Percentiles rank a stretch among this genome's conserved stretches.
Evolutionary conservation across 139 green algal genomes (phyloP).

Genomic region (Closterium sp.): DNA sequence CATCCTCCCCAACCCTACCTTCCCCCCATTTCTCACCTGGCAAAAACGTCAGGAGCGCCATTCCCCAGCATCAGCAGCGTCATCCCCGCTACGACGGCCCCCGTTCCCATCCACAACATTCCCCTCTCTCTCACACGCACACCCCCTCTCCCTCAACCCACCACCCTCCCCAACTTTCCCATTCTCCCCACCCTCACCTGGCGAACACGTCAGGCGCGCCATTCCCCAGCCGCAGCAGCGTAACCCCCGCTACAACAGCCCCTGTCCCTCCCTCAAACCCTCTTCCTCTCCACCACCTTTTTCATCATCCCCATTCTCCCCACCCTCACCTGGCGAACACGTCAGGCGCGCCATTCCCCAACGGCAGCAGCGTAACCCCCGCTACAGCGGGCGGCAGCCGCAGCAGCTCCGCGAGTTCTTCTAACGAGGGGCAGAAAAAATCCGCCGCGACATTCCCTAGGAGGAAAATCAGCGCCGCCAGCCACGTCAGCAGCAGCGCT

Average conservation of each 20-base stretch:
- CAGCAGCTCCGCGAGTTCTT: constrained; percentile 45
- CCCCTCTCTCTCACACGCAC: too few species aligned
- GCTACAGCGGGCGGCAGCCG: constrained; percentile 49
- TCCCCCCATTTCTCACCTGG: too few species aligned
- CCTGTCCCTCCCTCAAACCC: too few species aligned
- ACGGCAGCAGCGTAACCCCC: constrained; percentile 59
- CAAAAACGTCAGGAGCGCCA: too few species aligned
- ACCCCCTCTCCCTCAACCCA: too few species aligned
- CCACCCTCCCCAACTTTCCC: too few species aligned
- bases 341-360: constrained; percentile 65
- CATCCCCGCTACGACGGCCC: too few species aligned
- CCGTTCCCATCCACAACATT: too few species aligned
- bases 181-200: neutral
- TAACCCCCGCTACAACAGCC: constrained; percentile 46
- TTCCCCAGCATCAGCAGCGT: too few species aligned
- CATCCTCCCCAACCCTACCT: too few species aligned
- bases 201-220: constrained; percentile 56
- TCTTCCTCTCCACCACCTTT: too few species aligned
- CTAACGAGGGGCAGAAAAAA: constrained; percentile 55
- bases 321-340: constrained; percentile 50
- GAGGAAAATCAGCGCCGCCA: constrained; percentile 55
- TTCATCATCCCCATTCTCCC: too few species aligned
- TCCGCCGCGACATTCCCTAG: constrained; percentile 56
- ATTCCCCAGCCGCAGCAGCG: constrained; percentile 54
- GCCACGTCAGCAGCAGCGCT: constrained; percentile 9